Conservation (phyloP, 1,284 basidiomycete genomes). For the Cystobasidium pallidum region DNA sequence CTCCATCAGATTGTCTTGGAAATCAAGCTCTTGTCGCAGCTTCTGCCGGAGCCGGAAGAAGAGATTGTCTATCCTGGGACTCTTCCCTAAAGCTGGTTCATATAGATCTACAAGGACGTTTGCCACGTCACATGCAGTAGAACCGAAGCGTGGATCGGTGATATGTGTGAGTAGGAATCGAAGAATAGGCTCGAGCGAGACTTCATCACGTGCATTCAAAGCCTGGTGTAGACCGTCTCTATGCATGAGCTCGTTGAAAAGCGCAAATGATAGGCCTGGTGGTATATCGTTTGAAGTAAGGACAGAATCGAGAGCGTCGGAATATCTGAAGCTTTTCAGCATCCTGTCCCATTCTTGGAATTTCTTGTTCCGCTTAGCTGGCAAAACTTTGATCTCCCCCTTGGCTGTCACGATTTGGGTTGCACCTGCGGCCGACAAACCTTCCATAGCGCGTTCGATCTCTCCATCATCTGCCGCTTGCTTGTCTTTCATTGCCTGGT, state of each 20-base stretch:
- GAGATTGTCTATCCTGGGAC: constrained; percentile 85
- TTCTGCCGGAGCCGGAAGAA: constrained; percentile 82
- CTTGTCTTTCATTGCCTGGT: constrained; percentile 25
- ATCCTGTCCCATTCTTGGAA: constrained; percentile 86
- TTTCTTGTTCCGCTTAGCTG: constrained; percentile 69
- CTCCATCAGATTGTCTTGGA: constrained; percentile 84
- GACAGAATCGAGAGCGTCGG: constrained; percentile 87
- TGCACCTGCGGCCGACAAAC: constrained; percentile 2
- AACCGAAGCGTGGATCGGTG: constrained; percentile 86
- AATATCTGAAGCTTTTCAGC: constrained; percentile 92
- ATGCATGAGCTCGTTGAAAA: constrained; percentile 91
- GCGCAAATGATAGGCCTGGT: constrained; percentile 82
- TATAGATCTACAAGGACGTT: constrained; percentile 90
- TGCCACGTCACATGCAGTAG: constrained; percentile 81
- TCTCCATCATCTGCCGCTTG: constrained; percentile 7
- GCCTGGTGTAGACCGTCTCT: constrained; percentile 87
- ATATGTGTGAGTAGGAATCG: constrained; percentile 82
- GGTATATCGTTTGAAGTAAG: constrained; percentile 74
- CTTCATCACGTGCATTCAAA: constrained; percentile 87
- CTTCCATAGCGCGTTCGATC: constrained; percentile 16
- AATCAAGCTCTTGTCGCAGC: constrained; percentile 80
- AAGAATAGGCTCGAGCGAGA: constrained; percentile 88
- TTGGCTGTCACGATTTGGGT: constrained; percentile 25
- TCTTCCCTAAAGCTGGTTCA: constrained; percentile 84
- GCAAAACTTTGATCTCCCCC: constrained; percentile 25